Base-by-base conservation (phyloP, 1,139 yeast genomes). In the Lodderomyces theae region DNA sequence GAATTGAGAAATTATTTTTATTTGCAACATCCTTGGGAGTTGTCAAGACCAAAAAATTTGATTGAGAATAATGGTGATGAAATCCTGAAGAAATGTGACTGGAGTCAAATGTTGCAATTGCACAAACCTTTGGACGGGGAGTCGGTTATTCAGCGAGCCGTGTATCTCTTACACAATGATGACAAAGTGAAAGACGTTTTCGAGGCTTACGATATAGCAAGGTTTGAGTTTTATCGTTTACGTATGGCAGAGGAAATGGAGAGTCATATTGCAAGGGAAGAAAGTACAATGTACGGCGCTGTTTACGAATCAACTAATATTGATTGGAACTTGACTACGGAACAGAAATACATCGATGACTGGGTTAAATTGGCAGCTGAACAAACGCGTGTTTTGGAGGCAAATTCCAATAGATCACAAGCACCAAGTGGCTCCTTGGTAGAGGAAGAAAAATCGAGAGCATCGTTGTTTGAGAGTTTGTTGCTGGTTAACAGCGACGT, bases 11-110 rank as follows among this genome's bases (percentile, higher is more conserved):
- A 77, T 40, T 70, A 86, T 23, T 92, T 92, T 57, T 92, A 83
- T 63, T 81, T 80, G 46, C 96, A 90, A 60, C 99, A 92, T 62
- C 98, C 99, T 10, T 92, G 98, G 98, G 99, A 92, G 64, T 71
- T 90, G 44, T 86, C 98, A 2, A 79, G 96, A 51, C 97, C 98
- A n/a, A 87, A 87, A 58, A 74, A 80, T 24, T 66, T 92, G 51
- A 75, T 89, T 37, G 99, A 94, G 63, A 85, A 80, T 54, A 67
- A 72, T 16, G 87, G 86, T 5, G 80, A 81, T 40, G 72, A 69
- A 25, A 60, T 63, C 19, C 8, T 13, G 15, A 53, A 61, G 10
- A 70, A 73, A 43, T 64, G 72, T 49, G 87, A 92, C 60, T 92
- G 98, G 97, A 73, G 82, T 41, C 73, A 74, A 41, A 76, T 92